Evolutionary conservation across 2,329 filamentous ascomycete genomes (phyloP).

Genomic region (Leptographium procerum): DNA sequence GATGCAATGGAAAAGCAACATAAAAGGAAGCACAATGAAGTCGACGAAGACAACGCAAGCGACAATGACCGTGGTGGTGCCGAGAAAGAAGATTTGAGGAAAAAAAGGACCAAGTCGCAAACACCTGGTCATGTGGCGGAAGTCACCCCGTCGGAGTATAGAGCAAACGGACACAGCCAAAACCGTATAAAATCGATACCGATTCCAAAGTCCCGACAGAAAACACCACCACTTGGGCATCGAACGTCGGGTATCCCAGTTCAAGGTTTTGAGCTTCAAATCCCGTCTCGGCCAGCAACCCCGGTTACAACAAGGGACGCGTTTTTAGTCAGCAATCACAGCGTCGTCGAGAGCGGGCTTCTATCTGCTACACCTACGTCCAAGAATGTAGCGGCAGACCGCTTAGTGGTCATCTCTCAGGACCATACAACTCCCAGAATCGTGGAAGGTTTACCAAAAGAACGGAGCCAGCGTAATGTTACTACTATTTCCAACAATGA

Average conservation of each 20-base stretch:
- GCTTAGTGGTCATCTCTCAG: background rate
- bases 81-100: background rate
- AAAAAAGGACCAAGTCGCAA: background rate
- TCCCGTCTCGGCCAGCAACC: conserved; percentile 53
- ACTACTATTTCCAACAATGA: background rate
- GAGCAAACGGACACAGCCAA: conserved; percentile 1
- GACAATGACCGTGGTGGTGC: background rate
- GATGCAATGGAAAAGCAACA: background rate
- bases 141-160: background rate
- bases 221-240: conserved; percentile 30
- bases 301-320: conserved; percentile 22
- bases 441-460: background rate
- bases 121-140: background rate
- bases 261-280: conserved; percentile 48
- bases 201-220: conserved; percentile 3
- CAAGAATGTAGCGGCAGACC: background rate
- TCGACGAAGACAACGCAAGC: conserved; percentile 2
- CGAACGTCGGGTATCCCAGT: conserved; percentile 40
- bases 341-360: background rate
- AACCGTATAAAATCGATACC: too few relatives aligned
- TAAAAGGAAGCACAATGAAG: background rate
- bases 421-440: background rate
- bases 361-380: background rate
- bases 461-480: background rate
- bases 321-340: background rate